These are phyloP conservation scores for Lasiosphaeria ovina DNA, from an alignment of 495 filamentous ascomycete species.

Conservation along the genomic window DNA sequence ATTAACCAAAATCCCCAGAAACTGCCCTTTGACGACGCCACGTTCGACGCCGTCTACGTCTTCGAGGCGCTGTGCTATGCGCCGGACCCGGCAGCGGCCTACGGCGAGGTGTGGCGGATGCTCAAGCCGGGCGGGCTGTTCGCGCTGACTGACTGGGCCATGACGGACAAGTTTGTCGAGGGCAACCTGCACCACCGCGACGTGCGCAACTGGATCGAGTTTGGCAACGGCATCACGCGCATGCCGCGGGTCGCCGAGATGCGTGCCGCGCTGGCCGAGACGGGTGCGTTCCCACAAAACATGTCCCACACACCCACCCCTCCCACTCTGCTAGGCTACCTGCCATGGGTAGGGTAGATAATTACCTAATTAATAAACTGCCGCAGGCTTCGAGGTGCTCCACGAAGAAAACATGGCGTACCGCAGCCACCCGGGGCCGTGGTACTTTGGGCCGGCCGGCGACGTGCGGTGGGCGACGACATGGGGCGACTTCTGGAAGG, in stretches of 20 bases:
- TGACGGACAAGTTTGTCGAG: slow-evolving; percentile 24
- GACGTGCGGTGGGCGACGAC: slow-evolving; percentile 15
- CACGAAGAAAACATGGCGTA: slow-evolving; percentile 17
- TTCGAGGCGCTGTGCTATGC: slow-evolving; percentile 22
- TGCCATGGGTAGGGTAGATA: neutral
- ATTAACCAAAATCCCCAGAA: slow-evolving; percentile 6
- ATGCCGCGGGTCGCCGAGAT: slow-evolving; percentile 21
- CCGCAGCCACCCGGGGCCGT: slow-evolving; percentile 14
- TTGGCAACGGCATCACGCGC: slow-evolving; percentile 19
- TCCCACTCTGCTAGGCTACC: neutral
- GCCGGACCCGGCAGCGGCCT: slow-evolving; percentile 11
- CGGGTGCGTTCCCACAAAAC: slow-evolving; percentile 8
- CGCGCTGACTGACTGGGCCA: slow-evolving; percentile 21
- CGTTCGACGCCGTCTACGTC: slow-evolving; percentile 23
- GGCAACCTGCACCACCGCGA: slow-evolving; percentile 11
- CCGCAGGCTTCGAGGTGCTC: slow-evolving; percentile 18
- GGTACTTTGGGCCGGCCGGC: slow-evolving; percentile 22
- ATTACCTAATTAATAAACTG: neutral
- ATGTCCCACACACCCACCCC: no score
- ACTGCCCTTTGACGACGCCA: slow-evolving; percentile 22
- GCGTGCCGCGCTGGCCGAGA: slow-evolving; percentile 10
- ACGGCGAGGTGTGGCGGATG: slow-evolving; percentile 20
- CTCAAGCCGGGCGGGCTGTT: slow-evolving; percentile 23
- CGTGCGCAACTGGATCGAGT: slow-evolving; percentile 25
- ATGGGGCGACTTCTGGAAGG: slow-evolving; percentile 21